Evolutionary conservation across 2,329 filamentous ascomycete genomes (phyloP).

Genomic region (Alternaria viburni): DNA sequence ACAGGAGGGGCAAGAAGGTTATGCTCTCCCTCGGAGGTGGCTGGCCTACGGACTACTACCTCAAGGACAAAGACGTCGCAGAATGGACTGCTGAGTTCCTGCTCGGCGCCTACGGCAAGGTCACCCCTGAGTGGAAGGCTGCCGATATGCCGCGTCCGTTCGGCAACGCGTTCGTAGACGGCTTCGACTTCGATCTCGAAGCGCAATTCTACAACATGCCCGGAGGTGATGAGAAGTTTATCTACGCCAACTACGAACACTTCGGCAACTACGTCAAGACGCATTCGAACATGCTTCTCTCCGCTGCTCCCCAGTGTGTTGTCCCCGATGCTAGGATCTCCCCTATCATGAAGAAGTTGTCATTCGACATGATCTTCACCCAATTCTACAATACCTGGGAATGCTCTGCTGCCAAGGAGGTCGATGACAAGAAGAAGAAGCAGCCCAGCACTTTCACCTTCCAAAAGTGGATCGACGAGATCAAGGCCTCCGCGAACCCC

Average conservation of each 20-base stretch:
- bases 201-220: slow-evolving; percentile 25
- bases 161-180: slow-evolving; percentile 55
- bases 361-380: slow-evolving; percentile 62
- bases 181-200: slow-evolving; percentile 61
- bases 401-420: slow-evolving; percentile 58
- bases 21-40: slow-evolving; percentile 57
- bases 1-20: slow-evolving; percentile 45
- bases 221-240: slow-evolving; percentile 15
- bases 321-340: slow-evolving; percentile 56
- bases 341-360: slow-evolving; percentile 52
- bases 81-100: slow-evolving; percentile 58
- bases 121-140: slow-evolving; percentile 36
- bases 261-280: slow-evolving; percentile 58
- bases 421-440: slow-evolving; percentile 23
- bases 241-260: slow-evolving; percentile 53
- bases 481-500: slow-evolving; percentile 47
- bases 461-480: slow-evolving; percentile 51
- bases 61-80: slow-evolving; percentile 50
- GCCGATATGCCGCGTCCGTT: slow-evolving; percentile 54
- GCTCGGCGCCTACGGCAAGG: slow-evolving; percentile 59
- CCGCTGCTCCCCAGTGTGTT: slow-evolving; percentile 60
- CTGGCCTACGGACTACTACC: slow-evolving; percentile 49
- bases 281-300: slow-evolving; percentile 55
- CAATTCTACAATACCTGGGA: slow-evolving; percentile 62
- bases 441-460: slow-evolving; percentile 54